phyloP scores from a whole-genome alignment of 2,329 filamentous ascomycete genomes.

The Tympanopsis confertula region DNA sequence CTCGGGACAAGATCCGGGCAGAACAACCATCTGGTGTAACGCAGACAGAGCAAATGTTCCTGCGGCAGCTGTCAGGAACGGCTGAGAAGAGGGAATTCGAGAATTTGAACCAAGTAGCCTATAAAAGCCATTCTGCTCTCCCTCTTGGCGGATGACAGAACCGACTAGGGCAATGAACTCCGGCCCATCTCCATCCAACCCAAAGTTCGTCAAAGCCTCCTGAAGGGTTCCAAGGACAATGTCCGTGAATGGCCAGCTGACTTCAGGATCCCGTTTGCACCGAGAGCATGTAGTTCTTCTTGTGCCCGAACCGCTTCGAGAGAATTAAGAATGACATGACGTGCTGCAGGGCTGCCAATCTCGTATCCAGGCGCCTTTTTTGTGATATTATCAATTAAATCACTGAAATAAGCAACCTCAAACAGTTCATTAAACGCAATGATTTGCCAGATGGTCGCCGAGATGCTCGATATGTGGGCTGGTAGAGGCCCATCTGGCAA shows the following conservation, averaged over 20 bases:
- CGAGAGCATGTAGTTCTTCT: conserved; percentile 56
- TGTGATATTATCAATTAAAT: conserved; percentile 55
- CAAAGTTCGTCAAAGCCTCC: conserved; percentile 46
- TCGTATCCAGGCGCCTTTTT: conserved; percentile 37
- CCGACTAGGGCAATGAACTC: conserved; percentile 43
- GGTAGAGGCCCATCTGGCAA: conserved; percentile 47
- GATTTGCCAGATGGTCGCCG: conserved; percentile 46
- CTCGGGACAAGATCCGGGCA: conserved; percentile 46
- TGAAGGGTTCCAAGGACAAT: conserved; percentile 59
- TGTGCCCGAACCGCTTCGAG: conserved; percentile 44
- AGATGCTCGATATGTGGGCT: conserved; percentile 31
- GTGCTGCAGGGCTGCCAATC: conserved; percentile 24
- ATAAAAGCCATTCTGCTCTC: conserved; percentile 63
- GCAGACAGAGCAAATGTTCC: conserved; percentile 54
- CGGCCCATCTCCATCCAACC: conserved; percentile 37
- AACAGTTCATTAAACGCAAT: conserved; percentile 65
- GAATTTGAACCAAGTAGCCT: conserved; percentile 41
- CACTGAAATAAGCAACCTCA: conserved; percentile 58
- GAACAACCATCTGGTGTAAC: conserved; percentile 45
- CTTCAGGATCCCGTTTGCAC: conserved; percentile 43
- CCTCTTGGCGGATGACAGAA: conserved; percentile 62
- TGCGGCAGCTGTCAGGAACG: conserved; percentile 53
- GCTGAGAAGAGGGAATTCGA: conserved; percentile 47
- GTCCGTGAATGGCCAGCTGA: conserved; percentile 56
- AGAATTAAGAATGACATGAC: conserved; percentile 27